Conservation (phyloP, 352 stramenopile species). For the Phytopythium litorale region DNA sequence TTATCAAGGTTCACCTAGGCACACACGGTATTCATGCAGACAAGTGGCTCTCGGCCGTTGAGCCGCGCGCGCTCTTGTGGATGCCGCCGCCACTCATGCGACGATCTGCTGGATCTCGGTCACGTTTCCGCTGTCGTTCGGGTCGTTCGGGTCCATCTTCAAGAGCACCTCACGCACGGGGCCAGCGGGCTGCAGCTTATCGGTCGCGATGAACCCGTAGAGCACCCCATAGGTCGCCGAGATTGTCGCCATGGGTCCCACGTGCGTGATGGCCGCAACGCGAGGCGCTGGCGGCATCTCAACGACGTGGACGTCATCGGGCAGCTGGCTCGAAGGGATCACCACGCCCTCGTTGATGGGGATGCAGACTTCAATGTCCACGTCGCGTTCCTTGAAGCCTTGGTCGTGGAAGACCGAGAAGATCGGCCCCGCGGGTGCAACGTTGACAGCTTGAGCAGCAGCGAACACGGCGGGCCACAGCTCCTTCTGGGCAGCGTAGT, state of each 20-base stretch:
- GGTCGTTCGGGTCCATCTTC: slow-evolving; percentile 21
- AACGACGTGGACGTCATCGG: slow-evolving; percentile 20
- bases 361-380: slow-evolving; percentile 51
- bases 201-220: slow-evolving; percentile 30
- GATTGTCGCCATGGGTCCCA: slow-evolving; percentile 25
- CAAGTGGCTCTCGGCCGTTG: too few species aligned
- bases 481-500: slow-evolving; percentile 28
- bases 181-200: slow-evolving; percentile 22
- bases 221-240: slow-evolving; percentile 24
- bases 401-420: slow-evolving; percentile 42
- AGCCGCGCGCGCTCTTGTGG: neutral
- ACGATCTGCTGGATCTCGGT: slow-evolving; percentile 33
- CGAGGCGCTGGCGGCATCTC: slow-evolving; percentile 15
- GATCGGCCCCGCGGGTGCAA: slow-evolving; percentile 17
- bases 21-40: too few species aligned
- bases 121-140: slow-evolving; percentile 13
- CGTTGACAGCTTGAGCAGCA: slow-evolving; percentile 16
- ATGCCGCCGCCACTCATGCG: slow-evolving; percentile 4
- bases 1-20: too few species aligned
- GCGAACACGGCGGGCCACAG: slow-evolving; percentile 28
- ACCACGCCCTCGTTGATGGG: slow-evolving; percentile 21
- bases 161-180: slow-evolving; percentile 43
- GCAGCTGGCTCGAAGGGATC: slow-evolving; percentile 1
- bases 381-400: slow-evolving; percentile 31
- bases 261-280: slow-evolving; percentile 31